Conservation (phyloP, 768 basidiomycete genomes). For the Coprinopsis sp. region DNA sequence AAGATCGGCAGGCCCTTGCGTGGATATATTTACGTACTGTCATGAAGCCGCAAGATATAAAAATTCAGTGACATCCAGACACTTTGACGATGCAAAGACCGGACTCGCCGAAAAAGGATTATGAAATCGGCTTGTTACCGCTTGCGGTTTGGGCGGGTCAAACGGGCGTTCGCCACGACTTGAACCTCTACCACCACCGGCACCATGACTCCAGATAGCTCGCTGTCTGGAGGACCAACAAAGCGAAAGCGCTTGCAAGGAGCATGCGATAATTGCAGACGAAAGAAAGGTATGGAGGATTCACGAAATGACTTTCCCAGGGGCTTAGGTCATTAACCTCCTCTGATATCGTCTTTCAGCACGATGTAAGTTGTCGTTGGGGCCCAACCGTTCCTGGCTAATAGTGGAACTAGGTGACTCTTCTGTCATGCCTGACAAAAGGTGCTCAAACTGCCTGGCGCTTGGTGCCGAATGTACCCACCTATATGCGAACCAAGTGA, state of each 20-base stretch:
- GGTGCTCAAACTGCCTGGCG: background rate
- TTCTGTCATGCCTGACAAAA: conserved; percentile 4
- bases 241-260: conserved; percentile 2
- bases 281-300: conserved; percentile 2
- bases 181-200: conserved; percentile 3
- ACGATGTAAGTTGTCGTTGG: background rate
- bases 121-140: too few relatives aligned
- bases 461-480: conserved; percentile 2
- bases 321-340: background rate
- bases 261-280: conserved; percentile 1
- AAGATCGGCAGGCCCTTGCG: too few relatives aligned
- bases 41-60: too few relatives aligned
- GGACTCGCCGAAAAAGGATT: too few relatives aligned
- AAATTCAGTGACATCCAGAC: too few relatives aligned
- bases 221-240: background rate
- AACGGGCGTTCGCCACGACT: background rate
- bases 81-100: too few relatives aligned
- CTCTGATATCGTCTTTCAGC: background rate
- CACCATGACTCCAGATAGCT: background rate
- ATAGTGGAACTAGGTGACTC: background rate
- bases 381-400: background rate
- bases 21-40: too few relatives aligned
- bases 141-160: too few relatives aligned
- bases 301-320: too few relatives aligned
- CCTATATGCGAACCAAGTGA: conserved; percentile 3